Evolutionary conservation across 768 basidiomycete species (phyloP).

Genomic region (Fomitopsis pulvina): DNA sequence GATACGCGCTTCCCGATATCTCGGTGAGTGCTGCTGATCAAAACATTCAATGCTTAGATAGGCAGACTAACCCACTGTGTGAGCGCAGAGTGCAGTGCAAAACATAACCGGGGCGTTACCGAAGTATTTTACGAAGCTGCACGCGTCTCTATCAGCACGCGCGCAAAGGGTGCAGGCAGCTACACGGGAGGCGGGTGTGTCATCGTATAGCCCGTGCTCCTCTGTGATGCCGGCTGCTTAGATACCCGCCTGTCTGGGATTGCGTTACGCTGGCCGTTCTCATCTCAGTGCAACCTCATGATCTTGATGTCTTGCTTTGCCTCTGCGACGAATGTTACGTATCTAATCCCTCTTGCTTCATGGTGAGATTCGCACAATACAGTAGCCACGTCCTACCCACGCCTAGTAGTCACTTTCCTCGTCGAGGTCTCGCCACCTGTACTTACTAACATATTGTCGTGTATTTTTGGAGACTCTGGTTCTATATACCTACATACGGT

Average conservation of each 20-base stretch:
- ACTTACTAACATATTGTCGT: background rate
- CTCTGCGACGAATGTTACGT: background rate
- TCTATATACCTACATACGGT: background rate
- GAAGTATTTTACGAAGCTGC: conserved; percentile 94
- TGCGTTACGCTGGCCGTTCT: background rate
- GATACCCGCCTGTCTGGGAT: background rate
- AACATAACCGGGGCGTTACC: conserved; percentile 90
- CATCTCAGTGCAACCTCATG: background rate
- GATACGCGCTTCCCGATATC: conserved; percentile 89
- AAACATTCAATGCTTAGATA: background rate
- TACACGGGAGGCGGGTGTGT: conserved; percentile 38
- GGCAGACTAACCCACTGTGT: conserved; percentile 1
- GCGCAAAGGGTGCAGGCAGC: conserved; percentile 56
- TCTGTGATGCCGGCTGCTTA: background rate
- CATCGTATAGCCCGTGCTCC: conserved; percentile 43
- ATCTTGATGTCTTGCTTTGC: background rate
- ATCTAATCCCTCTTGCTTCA: background rate
- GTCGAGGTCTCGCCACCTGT: background rate
- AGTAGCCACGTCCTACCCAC: background rate
- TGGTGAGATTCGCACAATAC: background rate
- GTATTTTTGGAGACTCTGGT: background rate
- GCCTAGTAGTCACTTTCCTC: background rate
- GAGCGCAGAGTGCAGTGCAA: conserved; percentile 85
- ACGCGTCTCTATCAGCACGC: conserved; percentile 71
- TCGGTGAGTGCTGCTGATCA: conserved; percentile 49